Percentiles rank a stretch among this genome's conserved stretches.
phyloP scores from a whole-genome alignment of 192 early-diverging fungal genomes.

The Coemansia sp. region DNA sequence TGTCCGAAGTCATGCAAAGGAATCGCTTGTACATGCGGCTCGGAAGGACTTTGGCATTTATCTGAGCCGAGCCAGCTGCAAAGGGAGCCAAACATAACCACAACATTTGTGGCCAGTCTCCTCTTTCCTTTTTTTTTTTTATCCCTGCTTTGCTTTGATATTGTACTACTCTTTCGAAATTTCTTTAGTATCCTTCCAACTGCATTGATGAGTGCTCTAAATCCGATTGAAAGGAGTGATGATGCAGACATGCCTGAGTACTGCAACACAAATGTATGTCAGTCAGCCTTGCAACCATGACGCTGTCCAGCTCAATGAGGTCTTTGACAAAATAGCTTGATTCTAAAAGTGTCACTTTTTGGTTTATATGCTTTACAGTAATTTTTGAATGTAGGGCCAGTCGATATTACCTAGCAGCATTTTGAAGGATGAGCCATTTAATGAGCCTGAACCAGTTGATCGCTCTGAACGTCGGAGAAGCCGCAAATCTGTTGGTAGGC shows the following conservation, averaged over 20 bases:
- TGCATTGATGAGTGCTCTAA: not conserved
- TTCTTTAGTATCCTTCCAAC: not conserved
- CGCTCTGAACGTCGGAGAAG: constrained; percentile 26
- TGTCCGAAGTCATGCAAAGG: not conserved
- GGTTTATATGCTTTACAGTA: not conserved
- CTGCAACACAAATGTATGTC: constrained; percentile 2
- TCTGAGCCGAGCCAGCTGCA: not conserved
- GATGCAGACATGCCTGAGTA: constrained; percentile 1
- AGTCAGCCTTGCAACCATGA: not conserved
- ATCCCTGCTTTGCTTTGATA: not conserved
- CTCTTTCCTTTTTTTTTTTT: not conserved
- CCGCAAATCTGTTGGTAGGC: constrained; percentile 49
- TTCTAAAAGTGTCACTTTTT: not conserved
- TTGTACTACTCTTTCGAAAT: not conserved
- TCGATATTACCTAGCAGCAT: constrained; percentile 28
- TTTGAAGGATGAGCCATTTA: constrained; percentile 16
- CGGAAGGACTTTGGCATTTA: not conserved
- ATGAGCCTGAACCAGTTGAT: constrained; percentile 4
- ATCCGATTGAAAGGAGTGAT: not conserved
- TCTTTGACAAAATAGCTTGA: not conserved
- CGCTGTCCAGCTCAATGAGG: not conserved
- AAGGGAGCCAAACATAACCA: not conserved
- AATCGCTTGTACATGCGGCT: not conserved
- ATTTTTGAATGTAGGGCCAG: constrained; percentile 14
- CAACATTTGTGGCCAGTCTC: not conserved